Evolutionary conservation across 176 grass and related monocot species (phyloP).

Genomic region (Chrysopogon serrulatus): DNA sequence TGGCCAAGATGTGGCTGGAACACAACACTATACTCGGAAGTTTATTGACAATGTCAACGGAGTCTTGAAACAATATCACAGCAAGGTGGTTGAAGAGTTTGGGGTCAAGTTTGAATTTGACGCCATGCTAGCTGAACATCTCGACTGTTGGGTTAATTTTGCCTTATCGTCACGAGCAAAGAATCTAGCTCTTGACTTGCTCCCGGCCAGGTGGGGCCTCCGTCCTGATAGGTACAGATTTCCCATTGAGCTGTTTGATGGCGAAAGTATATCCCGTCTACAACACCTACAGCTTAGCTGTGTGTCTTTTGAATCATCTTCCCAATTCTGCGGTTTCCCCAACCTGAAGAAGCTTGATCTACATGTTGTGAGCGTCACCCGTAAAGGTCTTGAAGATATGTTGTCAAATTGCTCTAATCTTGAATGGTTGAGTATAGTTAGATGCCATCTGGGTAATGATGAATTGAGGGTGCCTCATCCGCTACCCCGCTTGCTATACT

Average conservation of each 20-base stretch:
- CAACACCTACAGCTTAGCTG: background rate
- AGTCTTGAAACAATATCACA: background rate
- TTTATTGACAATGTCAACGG: conserved; percentile 1
- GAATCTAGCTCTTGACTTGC: background rate
- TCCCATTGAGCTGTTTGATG: background rate
- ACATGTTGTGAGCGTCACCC: background rate
- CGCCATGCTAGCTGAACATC: background rate
- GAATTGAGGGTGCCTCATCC: background rate
- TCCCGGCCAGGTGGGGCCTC: background rate
- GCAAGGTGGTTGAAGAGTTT: conserved; percentile 13
- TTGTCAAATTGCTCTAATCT: background rate
- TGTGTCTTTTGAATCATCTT: background rate
- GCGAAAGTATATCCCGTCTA: background rate
- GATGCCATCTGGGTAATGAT: background rate
- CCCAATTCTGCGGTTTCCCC: background rate
- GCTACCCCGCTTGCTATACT: background rate
- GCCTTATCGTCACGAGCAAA: background rate
- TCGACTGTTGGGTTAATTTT: conserved; percentile 5
- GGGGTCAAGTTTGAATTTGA: background rate
- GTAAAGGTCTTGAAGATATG: conserved; percentile 1
- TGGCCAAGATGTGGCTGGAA: background rate
- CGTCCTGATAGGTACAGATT: background rate
- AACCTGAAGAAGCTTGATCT: conserved; percentile 10
- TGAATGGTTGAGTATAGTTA: conserved; percentile 1
- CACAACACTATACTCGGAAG: background rate